phyloP scores from a whole-genome alignment of 345 rosid species.

The Excoecaria cochinchinensis region DNA sequence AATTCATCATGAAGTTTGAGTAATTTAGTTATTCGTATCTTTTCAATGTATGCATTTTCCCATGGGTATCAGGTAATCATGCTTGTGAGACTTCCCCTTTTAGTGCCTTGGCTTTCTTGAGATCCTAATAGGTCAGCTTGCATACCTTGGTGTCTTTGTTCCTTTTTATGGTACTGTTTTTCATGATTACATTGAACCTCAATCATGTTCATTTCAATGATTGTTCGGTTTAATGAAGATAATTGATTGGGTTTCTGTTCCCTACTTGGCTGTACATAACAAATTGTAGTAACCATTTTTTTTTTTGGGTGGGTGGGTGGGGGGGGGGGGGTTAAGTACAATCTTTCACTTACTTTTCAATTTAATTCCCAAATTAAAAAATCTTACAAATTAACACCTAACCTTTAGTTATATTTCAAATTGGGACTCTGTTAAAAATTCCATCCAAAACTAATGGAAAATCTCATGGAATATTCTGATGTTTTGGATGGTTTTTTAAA shows the following conservation, averaged over 20 bases:
- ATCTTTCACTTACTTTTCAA: too few species aligned
- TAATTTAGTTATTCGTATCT: background rate
- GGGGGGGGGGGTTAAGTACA: too few species aligned
- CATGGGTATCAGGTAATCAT: background rate
- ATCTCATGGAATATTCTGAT: too few species aligned
- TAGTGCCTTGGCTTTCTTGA: background rate
- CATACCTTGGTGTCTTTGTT: background rate
- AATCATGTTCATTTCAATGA: background rate
- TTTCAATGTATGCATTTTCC: background rate
- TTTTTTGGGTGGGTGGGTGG: too few species aligned
- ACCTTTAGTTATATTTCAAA: too few species aligned
- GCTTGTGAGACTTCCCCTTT: background rate
- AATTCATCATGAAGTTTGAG: constrained; percentile 4
- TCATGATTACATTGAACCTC: background rate
- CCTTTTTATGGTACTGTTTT: background rate
- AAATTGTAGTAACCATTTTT: constrained; percentile 7
- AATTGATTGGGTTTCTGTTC: background rate
- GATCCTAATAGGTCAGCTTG: constrained; percentile 1
- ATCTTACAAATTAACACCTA: too few species aligned
- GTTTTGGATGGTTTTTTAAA: too few species aligned
- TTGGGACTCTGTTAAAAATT: too few species aligned
- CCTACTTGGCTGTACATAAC: background rate
- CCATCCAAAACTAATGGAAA: too few species aligned
- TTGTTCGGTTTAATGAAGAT: background rate
- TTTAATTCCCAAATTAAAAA: too few species aligned